Evolutionary conservation across 2,329 filamentous ascomycete genomes (phyloP).

Genomic region (Emergomyces pasteurianus): DNA sequence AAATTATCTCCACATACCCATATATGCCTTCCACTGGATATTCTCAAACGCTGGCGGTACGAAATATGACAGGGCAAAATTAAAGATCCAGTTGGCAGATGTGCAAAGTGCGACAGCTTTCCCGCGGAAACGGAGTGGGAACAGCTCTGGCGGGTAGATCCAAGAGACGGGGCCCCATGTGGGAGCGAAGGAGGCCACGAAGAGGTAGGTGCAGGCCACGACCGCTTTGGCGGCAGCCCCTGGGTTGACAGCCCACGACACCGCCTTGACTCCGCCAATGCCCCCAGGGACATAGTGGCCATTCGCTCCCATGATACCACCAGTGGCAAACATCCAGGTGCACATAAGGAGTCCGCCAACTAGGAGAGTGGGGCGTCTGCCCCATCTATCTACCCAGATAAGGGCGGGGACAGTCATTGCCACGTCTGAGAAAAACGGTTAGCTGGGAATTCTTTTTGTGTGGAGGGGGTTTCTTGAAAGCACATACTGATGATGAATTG

Average conservation of each 20-base stretch:
- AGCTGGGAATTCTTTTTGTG: no score
- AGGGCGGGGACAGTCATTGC: slow-evolving; percentile 41
- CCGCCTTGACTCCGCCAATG: slow-evolving; percentile 31
- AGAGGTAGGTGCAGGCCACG: slow-evolving; percentile 52
- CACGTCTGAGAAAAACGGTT: slow-evolving; percentile 27
- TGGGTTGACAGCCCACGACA: slow-evolving; percentile 36
- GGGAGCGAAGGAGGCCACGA: slow-evolving; percentile 45
- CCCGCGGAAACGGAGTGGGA: slow-evolving; percentile 4
- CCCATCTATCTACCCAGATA: slow-evolving; percentile 39
- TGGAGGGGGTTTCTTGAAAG: no score
- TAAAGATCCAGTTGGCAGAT: slow-evolving; percentile 9
- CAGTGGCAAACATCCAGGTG: slow-evolving; percentile 41
- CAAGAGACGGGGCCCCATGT: slow-evolving; percentile 48
- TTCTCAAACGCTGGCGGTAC: slow-evolving; percentile 5
- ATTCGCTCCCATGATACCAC: slow-evolving; percentile 39
- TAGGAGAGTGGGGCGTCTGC: slow-evolving; percentile 38
- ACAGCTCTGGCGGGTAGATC: slow-evolving; percentile 42
- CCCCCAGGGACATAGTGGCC: slow-evolving; percentile 28
- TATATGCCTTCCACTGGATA: slow-evolving; percentile 8
- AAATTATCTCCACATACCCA: slow-evolving; percentile 18
- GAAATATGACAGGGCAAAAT: slow-evolving; percentile 7
- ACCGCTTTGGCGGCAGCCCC: slow-evolving; percentile 44
- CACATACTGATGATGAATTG: slow-evolving; percentile 40
- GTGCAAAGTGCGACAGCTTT: slow-evolving; percentile 7
- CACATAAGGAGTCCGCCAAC: slow-evolving; percentile 28